phyloP scores from a whole-genome alignment of 2,329 filamentous ascomycete species.

The Pseudocercospora crystallina region DNA sequence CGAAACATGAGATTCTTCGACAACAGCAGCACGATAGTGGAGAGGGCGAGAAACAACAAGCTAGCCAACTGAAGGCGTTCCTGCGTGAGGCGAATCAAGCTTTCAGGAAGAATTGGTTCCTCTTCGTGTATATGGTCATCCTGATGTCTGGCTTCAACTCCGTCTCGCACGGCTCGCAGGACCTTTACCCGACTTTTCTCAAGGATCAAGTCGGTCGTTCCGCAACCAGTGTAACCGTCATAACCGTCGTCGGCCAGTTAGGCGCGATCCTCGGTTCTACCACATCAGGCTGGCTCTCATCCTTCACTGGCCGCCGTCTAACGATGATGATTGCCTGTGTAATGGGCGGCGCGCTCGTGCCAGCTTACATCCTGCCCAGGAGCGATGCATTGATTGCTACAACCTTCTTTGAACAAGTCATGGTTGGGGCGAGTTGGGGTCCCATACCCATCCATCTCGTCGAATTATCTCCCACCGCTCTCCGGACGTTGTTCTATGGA shows the following conservation, averaged over 20 bases:
- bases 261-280: conserved; percentile 39
- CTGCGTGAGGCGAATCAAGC: conserved; percentile 23
- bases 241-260: conserved; percentile 37
- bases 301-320: conserved; percentile 38
- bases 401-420: conserved; percentile 41
- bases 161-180: conserved; percentile 33
- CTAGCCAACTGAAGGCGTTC: conserved; percentile 22
- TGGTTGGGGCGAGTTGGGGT: conserved; percentile 41
- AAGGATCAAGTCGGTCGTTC: conserved; percentile 37
- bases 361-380: conserved; percentile 36
- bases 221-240: conserved; percentile 35
- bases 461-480: conserved; percentile 36
- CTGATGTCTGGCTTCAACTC: conserved; percentile 22
- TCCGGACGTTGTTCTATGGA: conserved; percentile 39
- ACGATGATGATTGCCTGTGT: conserved; percentile 41
- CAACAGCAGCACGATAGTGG: no score
- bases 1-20: conserved; percentile 16
- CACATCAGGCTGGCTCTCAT: conserved; percentile 38
- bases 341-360: conserved; percentile 37
- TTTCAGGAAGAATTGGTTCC: conserved; percentile 35
- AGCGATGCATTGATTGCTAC: conserved; percentile 35
- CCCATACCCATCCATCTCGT: conserved; percentile 41
- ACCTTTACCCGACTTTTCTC: conserved; percentile 44
- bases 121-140: conserved; percentile 38
- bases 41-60: not conserved